These are phyloP conservation scores for Nidularia pulvinata DNA, from an alignment of 768 basidiomycete species.

Conservation along the genomic window DNA sequence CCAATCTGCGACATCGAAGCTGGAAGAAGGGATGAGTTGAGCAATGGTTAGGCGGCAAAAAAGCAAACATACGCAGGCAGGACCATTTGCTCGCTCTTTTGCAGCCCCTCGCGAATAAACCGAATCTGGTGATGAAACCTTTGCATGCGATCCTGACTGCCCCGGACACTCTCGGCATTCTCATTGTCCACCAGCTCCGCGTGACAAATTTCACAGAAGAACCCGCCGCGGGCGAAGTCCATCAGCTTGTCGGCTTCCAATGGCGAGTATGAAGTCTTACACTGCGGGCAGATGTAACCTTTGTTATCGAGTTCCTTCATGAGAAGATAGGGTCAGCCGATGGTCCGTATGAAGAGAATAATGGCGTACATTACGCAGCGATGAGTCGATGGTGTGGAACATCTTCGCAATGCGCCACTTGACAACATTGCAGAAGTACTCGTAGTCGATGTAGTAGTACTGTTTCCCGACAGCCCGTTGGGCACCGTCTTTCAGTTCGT, in stretches of 20 bases:
- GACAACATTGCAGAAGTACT: conserved; percentile 95
- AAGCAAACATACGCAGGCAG: conserved; percentile 68
- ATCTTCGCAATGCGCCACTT: conserved; percentile 97
- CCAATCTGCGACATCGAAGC: conserved; percentile 85
- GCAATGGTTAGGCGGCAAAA: not conserved
- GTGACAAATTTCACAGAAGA: conserved; percentile 88
- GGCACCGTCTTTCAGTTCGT: conserved; percentile 89
- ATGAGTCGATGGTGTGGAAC: conserved; percentile 87
- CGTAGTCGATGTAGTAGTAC: conserved; percentile 97
- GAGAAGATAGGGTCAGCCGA: too few relatives aligned
- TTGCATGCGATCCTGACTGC: conserved; percentile 95
- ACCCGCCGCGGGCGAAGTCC: conserved; percentile 62
- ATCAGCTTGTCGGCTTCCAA: conserved; percentile 86
- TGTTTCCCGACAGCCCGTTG: conserved; percentile 86
- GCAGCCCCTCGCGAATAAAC: conserved; percentile 83
- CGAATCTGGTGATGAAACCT: conserved; percentile 92
- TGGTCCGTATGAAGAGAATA: too few relatives aligned
- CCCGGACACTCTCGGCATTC: conserved; percentile 80
- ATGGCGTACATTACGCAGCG: conserved; percentile 75
- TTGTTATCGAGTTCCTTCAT: conserved; percentile 93
- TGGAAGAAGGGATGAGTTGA: conserved; percentile 19
- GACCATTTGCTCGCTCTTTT: conserved; percentile 86
- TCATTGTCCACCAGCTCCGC: conserved; percentile 92
- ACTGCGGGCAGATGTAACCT: conserved; percentile 95
- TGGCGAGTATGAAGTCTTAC: conserved; percentile 80